Evolutionary conservation across 2,329 filamentous ascomycete genomes (phyloP).

Genomic region (Trichoderma koningii): DNA sequence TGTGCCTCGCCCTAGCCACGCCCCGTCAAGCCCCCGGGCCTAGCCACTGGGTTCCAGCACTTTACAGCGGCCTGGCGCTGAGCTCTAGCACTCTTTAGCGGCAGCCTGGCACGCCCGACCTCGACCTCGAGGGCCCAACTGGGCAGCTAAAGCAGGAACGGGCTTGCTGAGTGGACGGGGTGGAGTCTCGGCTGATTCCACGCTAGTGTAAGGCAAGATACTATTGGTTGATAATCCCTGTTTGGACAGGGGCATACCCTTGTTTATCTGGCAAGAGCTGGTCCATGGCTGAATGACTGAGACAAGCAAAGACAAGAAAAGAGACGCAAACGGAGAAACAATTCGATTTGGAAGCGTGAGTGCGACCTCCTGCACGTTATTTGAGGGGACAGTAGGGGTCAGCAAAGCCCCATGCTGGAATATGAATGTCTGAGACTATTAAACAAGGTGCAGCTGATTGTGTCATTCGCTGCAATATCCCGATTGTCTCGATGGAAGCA

Average conservation of each 20-base stretch:
- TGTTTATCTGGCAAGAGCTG: constrained; percentile 12
- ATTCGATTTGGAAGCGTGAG: background rate
- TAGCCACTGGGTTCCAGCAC: background rate
- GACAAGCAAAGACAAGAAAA: constrained; percentile 21
- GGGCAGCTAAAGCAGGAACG: constrained; percentile 29
- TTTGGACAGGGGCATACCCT: constrained; percentile 14
- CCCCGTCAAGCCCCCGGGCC: constrained; percentile 5
- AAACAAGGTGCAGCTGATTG: background rate
- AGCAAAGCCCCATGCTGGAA: background rate
- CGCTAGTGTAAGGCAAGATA: background rate
- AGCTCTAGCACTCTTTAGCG: background rate
- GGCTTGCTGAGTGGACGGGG: constrained; percentile 24
- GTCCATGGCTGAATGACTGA: constrained; percentile 3
- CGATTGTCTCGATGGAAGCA: too few species aligned
- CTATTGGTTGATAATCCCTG: constrained; percentile 9
- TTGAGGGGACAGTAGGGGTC: background rate
- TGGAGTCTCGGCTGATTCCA: constrained; percentile 22
- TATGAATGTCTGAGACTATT: constrained; percentile 4
- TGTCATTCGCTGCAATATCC: too few species aligned
- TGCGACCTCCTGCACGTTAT: background rate
- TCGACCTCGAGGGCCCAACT: constrained; percentile 19
- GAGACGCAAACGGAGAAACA: constrained; percentile 12
- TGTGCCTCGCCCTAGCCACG: background rate
- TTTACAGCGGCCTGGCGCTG: background rate
- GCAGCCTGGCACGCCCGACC: constrained; percentile 6